A percentile compares a stretch with the other conserved stretches of the same genome.
phyloP scores from a whole-genome alignment of 345 rosid species.

The Gossypioides kirkii region DNA sequence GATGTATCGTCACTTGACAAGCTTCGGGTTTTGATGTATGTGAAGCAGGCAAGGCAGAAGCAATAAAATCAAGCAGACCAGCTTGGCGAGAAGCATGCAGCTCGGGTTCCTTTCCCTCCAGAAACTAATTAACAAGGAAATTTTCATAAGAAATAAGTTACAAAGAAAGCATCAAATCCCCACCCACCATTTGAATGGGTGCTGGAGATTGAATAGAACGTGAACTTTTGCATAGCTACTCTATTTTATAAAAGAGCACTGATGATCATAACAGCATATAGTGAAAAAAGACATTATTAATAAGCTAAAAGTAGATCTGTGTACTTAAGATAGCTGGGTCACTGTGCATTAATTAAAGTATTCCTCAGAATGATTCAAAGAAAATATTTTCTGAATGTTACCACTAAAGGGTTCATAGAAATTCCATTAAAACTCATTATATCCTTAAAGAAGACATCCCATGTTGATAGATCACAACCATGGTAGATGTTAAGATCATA shows the following conservation, averaged over 20 bases:
- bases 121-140: slow-evolving; percentile 37
- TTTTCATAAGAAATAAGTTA: slow-evolving; percentile 13
- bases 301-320: background rate
- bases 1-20: slow-evolving; percentile 64
- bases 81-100: slow-evolving; percentile 75
- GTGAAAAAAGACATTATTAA: background rate
- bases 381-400: background rate
- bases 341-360: too few relatives aligned
- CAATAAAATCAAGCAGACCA: slow-evolving; percentile 73
- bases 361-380: background rate
- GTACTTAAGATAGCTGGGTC: too few relatives aligned
- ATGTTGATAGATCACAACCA: slow-evolving; percentile 5
- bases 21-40: slow-evolving; percentile 79
- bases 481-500: background rate
- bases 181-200: background rate
- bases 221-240: background rate
- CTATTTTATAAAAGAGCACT: background rate
- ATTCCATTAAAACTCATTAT: background rate
- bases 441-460: background rate
- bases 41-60: slow-evolving; percentile 76
- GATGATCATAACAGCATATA: background rate
- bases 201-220: background rate
- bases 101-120: slow-evolving; percentile 72
- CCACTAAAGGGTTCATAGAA: slow-evolving; percentile 1
- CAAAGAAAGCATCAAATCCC: background rate